phyloP scores from a whole-genome alignment of 2,329 filamentous ascomycete genomes.

The Fusarium nelsonii region DNA sequence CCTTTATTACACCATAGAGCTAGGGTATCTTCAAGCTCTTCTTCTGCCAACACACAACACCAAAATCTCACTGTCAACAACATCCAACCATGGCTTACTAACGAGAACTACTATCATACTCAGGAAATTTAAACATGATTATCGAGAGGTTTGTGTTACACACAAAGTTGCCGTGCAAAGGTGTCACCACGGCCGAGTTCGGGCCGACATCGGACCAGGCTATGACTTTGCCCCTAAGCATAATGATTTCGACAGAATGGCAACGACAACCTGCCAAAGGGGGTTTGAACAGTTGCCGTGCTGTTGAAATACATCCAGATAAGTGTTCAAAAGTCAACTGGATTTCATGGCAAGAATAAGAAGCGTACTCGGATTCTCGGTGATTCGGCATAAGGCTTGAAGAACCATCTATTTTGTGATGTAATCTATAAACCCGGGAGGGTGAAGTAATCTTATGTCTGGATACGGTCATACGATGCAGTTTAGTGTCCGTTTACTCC shows the following conservation, averaged over 20 bases:
- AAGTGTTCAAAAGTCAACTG: too few relatives aligned
- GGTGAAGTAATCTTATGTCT: constrained; percentile 7
- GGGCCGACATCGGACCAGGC: constrained; percentile 21
- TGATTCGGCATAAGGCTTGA: background rate
- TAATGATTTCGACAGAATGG: background rate
- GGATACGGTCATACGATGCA: background rate
- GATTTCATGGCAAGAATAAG: background rate
- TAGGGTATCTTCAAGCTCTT: too few relatives aligned
- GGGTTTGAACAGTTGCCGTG: too few relatives aligned
- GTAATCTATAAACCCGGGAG: constrained; percentile 11
- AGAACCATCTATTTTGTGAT: background rate
- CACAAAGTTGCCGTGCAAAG: background rate
- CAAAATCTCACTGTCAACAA: too few relatives aligned
- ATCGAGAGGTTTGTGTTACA: background rate
- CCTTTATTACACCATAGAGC: too few relatives aligned
- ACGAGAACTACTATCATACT: background rate
- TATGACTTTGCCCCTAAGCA: background rate
- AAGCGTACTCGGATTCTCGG: background rate
- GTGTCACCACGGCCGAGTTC: constrained; percentile 1
- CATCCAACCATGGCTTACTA: too few relatives aligned
- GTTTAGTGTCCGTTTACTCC: constrained; percentile 18
- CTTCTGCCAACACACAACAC: too few relatives aligned
- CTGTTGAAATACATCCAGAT: too few relatives aligned
- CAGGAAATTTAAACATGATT: background rate
- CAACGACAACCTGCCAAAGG: too few relatives aligned